phyloP scores from a whole-genome alignment of 768 basidiomycete genomes.

The Lactarius sp. region DNA sequence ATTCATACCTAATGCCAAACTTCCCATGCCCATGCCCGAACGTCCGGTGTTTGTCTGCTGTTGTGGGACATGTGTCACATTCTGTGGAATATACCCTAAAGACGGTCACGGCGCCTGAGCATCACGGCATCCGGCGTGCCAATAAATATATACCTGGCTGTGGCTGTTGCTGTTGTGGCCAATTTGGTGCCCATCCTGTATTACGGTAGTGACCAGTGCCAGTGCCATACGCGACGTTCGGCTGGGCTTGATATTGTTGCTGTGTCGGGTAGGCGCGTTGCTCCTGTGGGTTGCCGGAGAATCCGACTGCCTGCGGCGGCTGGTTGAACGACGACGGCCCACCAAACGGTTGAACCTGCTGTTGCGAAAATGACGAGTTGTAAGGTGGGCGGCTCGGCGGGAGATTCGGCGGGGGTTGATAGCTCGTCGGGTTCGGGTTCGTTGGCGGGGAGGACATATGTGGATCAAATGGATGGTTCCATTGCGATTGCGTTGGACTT shows the following conservation, averaged over 20 bases:
- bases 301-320: conserved; percentile 28
- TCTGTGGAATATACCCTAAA: conserved; percentile 15
- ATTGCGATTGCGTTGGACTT: conserved; percentile 58
- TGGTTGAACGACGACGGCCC: conserved; percentile 19
- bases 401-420: conserved; percentile 18
- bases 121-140: not conserved
- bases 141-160: conserved; percentile 13
- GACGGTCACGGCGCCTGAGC: not conserved
- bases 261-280: not conserved
- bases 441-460: conserved; percentile 34
- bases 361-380: conserved; percentile 21
- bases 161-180: conserved; percentile 20
- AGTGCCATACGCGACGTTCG: conserved; percentile 11
- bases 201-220: conserved; percentile 23
- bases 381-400: conserved; percentile 39
- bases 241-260: not conserved
- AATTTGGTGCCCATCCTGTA: conserved; percentile 20
- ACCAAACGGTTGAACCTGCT: conserved; percentile 29
- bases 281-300: conserved; percentile 10
- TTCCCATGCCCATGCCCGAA: conserved; percentile 15
- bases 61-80: not conserved
- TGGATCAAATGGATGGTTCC: conserved; percentile 66
- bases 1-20: conserved; percentile 11
- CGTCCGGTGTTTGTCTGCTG: not conserved
- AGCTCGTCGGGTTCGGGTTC: not conserved